Base-by-base conservation (phyloP, 352 stramenopile species). In the Aphanomyces invadans region DNA sequence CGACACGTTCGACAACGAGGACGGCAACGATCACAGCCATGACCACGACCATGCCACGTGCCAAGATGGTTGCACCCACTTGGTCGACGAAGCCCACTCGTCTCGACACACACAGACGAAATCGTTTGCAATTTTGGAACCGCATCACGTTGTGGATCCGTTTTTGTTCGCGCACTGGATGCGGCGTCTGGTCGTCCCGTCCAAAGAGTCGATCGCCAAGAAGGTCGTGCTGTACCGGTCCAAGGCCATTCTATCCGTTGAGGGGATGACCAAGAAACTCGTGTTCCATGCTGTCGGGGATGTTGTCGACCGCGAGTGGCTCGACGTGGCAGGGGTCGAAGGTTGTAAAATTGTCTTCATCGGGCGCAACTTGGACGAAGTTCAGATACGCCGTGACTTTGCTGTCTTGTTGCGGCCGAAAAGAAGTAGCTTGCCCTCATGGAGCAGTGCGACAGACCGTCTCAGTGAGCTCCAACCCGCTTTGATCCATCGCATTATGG, bases 271-370 rank as follows among this genome's bases (percentile, higher is more conserved):
- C 36, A 62, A 62, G 10, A 76, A 76, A 65, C 69, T 76, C 17
- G 71, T 73, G 2, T 76, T 76, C 53, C 71, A 76, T 45, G 71
- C 71, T 12, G 71, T 76, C 0, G 70, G 65, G 15, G 70, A 74
- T 49, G 70, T 74, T 29, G 65, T 69, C 15, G 67, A 72, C 15
- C 29, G 60, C 31, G 60, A 67, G 28, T 67, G 60, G 60, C 49
- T 67, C 23, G 19, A 42, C 9, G 60, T 67, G 21, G 42, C 60
- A 10, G 28, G 25, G 10, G 29, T 28, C 25, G 36, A 71, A 19
- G 65, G 71, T 4, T 72, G 63, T 60, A 72, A 72, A 31, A 73
- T 76, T 38, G 71, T 76, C 9, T 76, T 76, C 59, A 76, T 76
- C 56, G 71, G 71, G 25, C 68, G 69, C 26, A 44, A 66, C 21